Conservation (phyloP, 164 flowering plant species). For the Stephania yunnanensis region DNA sequence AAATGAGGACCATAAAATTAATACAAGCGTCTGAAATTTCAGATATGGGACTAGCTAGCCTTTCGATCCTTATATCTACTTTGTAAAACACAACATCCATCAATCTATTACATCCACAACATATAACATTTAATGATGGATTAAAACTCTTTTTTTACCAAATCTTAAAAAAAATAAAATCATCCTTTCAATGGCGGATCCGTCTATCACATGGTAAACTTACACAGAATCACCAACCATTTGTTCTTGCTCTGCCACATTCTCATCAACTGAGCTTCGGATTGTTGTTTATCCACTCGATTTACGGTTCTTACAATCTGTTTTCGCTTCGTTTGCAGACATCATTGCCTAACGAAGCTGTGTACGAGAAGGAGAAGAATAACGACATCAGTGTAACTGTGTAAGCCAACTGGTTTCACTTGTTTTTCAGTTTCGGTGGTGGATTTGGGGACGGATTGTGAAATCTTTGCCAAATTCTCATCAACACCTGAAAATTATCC, state of each 20-base stretch:
- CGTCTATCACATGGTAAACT: conserved; percentile 53
- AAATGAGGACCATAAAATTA: too few species aligned
- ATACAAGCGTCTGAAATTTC: too few species aligned
- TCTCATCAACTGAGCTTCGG: neutral
- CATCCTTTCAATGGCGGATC: conserved; percentile 54
- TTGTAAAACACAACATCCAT: too few species aligned
- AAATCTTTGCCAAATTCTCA: neutral
- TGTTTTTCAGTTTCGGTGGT: neutral
- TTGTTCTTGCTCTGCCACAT: neutral
- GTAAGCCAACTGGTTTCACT: conserved; percentile 28
- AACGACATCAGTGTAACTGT: too few species aligned
- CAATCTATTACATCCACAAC: too few species aligned
- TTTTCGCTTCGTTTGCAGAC: conserved; percentile 35
- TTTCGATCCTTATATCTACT: too few species aligned
- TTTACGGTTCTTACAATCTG: neutral
- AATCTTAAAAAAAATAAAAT: too few species aligned
- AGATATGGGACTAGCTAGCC: too few species aligned
- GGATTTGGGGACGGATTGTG: neutral
- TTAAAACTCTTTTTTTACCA: too few species aligned
- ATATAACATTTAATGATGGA: too few species aligned
- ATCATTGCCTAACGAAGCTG: conserved; percentile 76
- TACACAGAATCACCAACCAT: neutral
- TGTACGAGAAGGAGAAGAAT: conserved; percentile 63
- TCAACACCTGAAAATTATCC: too few species aligned
- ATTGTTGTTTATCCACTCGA: neutral